A percentile compares a stretch with the other conserved stretches of the same genome.
Conservation (phyloP, 768 basidiomycete genomes). For the Boletus pseudopeckii region DNA sequence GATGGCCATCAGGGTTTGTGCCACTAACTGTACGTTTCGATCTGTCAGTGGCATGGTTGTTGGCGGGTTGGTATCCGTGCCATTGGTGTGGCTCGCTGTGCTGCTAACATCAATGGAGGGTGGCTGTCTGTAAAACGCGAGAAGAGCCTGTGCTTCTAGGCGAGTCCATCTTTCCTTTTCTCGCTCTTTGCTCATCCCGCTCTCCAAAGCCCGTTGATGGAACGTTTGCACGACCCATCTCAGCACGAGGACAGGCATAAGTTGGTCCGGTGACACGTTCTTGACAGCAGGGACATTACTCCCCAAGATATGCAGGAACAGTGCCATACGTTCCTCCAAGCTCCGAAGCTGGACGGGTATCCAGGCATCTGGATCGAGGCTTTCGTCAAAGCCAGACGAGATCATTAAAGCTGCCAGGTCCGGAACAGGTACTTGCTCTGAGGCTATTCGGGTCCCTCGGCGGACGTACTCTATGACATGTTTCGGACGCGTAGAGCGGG, state of each 20-base stretch:
- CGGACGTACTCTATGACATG: conserved; percentile 57
- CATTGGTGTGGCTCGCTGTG: conserved; percentile 19
- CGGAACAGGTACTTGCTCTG: conserved; percentile 54
- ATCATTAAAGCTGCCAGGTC: conserved; percentile 47
- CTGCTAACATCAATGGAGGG: background rate
- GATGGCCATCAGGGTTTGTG: conserved; percentile 57
- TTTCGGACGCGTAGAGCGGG: conserved; percentile 26
- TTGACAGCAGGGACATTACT: conserved; percentile 52
- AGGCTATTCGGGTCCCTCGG: conserved; percentile 61
- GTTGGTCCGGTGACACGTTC: conserved; percentile 42
- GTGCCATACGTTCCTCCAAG: conserved; percentile 47
- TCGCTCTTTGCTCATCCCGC: conserved; percentile 48
- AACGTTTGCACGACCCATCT: conserved; percentile 60
- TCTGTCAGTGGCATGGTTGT: conserved; percentile 39
- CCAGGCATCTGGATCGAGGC: conserved; percentile 22
- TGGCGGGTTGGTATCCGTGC: conserved; percentile 14
- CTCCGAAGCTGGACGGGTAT: conserved; percentile 49
- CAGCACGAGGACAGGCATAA: conserved; percentile 52
- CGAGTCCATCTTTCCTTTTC: conserved; percentile 69
- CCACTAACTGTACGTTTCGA: conserved; percentile 64
- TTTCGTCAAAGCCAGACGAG: conserved; percentile 30
- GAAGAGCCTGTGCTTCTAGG: conserved; percentile 56
- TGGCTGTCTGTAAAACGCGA: conserved; percentile 43
- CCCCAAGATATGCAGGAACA: conserved; percentile 54
- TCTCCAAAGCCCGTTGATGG: conserved; percentile 49